These are phyloP conservation scores for Dipteronia sinensis DNA, from an alignment of 345 rosid genomes.

Conservation along the genomic window DNA sequence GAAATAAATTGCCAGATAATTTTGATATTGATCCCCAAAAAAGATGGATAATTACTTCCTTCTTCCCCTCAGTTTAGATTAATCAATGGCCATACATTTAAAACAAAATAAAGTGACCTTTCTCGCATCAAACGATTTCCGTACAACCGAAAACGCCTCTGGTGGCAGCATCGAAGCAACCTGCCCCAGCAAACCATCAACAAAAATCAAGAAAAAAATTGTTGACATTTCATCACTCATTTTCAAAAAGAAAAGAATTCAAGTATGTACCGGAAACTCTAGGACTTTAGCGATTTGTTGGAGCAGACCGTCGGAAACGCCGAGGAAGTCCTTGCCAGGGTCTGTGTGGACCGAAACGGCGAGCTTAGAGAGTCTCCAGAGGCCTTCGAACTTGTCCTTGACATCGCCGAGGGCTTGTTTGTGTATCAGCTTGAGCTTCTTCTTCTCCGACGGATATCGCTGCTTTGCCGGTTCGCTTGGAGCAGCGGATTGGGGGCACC, in stretches of 20 bases:
- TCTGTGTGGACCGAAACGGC: slow-evolving; percentile 66
- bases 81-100: no score
- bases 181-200: slow-evolving; percentile 33
- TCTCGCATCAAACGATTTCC: slow-evolving; percentile 96
- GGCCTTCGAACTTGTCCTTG: slow-evolving; percentile 70
- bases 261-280: slow-evolving; percentile 64
- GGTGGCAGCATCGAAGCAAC: slow-evolving; percentile 87
- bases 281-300: slow-evolving; percentile 76
- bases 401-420: slow-evolving; percentile 49
- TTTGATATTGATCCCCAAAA: no score
- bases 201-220: background rate
- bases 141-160: slow-evolving; percentile 78
- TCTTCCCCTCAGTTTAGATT: no score
- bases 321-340: slow-evolving; percentile 83
- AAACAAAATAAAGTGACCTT: slow-evolving; percentile 43
- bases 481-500: slow-evolving; percentile 39
- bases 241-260: no score
- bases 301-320: slow-evolving; percentile 69
- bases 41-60: no score
- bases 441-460: slow-evolving; percentile 96
- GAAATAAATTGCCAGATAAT: no score
- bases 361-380: slow-evolving; percentile 88
- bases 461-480: slow-evolving; percentile 84
- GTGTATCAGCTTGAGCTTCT: slow-evolving; percentile 64
- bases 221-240: background rate